phyloP scores from a whole-genome alignment of 768 basidiomycete genomes.

The Leccinum arenicola region DNA sequence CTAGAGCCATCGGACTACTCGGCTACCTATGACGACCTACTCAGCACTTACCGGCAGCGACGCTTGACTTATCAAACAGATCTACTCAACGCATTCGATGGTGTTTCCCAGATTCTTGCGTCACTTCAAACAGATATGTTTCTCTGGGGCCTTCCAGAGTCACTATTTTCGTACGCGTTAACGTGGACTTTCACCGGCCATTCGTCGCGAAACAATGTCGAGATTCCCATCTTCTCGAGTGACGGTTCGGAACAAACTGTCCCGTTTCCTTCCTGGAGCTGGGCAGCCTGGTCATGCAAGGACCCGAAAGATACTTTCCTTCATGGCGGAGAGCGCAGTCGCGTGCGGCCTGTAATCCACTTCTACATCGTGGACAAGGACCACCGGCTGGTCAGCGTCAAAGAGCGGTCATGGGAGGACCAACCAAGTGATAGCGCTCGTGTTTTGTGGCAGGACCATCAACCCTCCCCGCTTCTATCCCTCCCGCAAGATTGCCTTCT shows the following conservation, averaged over 20 bases:
- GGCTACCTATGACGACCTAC: neutral
- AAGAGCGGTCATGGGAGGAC: neutral
- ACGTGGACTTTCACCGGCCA: slow-evolving; percentile 6
- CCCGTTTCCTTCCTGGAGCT: slow-evolving; percentile 19
- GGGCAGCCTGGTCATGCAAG: slow-evolving; percentile 10
- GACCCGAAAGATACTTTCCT: neutral
- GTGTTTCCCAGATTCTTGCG: slow-evolving; percentile 14
- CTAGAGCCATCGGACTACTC: slow-evolving; percentile 1
- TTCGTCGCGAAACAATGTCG: neutral
- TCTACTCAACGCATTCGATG: slow-evolving; percentile 14
- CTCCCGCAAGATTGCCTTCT: neutral
- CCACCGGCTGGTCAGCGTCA: neutral
- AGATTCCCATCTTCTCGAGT: slow-evolving; percentile 1
- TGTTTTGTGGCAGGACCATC: neutral
- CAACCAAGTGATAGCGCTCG: neutral
- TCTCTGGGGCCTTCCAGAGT: slow-evolving; percentile 17
- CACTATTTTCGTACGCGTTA: slow-evolving; percentile 10
- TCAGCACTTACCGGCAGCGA: slow-evolving; percentile 9
- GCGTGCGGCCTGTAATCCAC: neutral
- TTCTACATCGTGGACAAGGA: slow-evolving; percentile 9
- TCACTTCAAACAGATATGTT: slow-evolving; percentile 10
- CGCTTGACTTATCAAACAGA: slow-evolving; percentile 14
- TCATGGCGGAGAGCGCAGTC: neutral
- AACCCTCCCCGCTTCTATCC: neutral
- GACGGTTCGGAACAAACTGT: slow-evolving; percentile 6